Base-by-base conservation (phyloP, 352 stramenopile genomes). In the Phytophthora quininea region DNA sequence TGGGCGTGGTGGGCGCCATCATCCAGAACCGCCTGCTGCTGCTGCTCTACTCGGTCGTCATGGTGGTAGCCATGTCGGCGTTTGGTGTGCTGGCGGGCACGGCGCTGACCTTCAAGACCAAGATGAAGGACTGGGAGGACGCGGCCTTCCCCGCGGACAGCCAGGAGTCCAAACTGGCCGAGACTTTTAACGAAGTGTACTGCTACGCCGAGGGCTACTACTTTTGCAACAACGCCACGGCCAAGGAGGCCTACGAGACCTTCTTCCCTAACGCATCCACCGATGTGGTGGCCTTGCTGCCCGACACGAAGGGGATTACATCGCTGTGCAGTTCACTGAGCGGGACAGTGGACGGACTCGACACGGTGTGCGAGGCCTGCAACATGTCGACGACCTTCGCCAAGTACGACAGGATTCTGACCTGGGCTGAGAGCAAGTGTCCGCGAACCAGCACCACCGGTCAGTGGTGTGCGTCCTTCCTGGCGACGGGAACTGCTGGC, bases 191-290 rank as follows among this genome's bases (percentile, higher is more conserved):
- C 52, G 69, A 94, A 54, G 74, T 86, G 50, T 96, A 96, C 64
- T 96, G 88, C 74, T 96, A 91, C 61, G 84, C 85, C 0, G 85
- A 95, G 47, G 86, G 86, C 29, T 88, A 88, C 46, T 93, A 90
- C 64, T 90, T 88, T 50, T 96, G 88, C 70, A 96, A 93, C 70
- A 85, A 88, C 38, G 86, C 86, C 31, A 89, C 74, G n/a, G 74
- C 83, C 1, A 58, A 74, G 35, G 79, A 90, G 35, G 61, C 84
- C 6, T 76, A 90, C 53, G 54, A 76, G 37, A 79, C 85, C 6
- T 96, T 96, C 48, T 67, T 91, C 50, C 83, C 88, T 0, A 76
- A 74, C 12, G 74, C 82, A 5, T 76, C 73, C 3, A 64, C 71
- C 5, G 61, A 65, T 8, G 58, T 80, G 30, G 60, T 74, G 5